Evolutionary conservation across 1,139 yeast genomes (phyloP).

Genomic region (Scheffersomyces parashehatae): DNA sequence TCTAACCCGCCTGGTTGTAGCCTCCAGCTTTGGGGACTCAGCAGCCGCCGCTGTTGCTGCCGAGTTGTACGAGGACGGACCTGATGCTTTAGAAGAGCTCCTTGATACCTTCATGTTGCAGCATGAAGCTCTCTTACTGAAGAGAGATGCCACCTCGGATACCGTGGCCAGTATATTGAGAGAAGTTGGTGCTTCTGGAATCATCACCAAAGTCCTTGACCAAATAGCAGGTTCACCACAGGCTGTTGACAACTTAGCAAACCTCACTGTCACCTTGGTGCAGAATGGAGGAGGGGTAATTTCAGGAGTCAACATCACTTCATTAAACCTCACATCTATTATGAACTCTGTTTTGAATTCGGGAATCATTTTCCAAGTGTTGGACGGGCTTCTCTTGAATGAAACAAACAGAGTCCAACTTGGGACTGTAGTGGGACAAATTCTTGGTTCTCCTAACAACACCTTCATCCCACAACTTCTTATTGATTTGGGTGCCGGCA

Average conservation of each 20-base stretch:
- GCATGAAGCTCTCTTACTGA: too few species aligned
- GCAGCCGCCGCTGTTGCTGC: too few species aligned
- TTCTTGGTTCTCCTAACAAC: neutral
- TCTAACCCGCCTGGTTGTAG: neutral
- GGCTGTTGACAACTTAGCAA: slow-evolving; percentile 24
- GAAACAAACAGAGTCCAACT: slow-evolving; percentile 28
- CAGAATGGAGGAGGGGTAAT: slow-evolving; percentile 1
- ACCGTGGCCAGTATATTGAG: slow-evolving; percentile 23
- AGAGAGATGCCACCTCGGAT: slow-evolving; percentile 8
- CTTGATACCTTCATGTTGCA: neutral
- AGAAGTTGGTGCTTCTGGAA: slow-evolving; percentile 29
- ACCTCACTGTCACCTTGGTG: slow-evolving; percentile 12
- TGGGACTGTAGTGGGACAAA: slow-evolving; percentile 25
- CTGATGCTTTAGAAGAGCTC: neutral
- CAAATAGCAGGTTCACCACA: slow-evolving; percentile 27
- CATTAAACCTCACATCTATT: slow-evolving; percentile 22
- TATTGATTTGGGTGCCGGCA: slow-evolving; percentile 34
- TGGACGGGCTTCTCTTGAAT: slow-evolving; percentile 27
- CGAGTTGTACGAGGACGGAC: too few species aligned
- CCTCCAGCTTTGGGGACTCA: too few species aligned
- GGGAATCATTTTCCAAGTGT: slow-evolving; percentile 28
- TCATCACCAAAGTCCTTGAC: slow-evolving; percentile 29
- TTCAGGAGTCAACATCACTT: slow-evolving; percentile 17
- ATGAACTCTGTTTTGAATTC: slow-evolving; percentile 18
- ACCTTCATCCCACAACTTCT: slow-evolving; percentile 29